A percentile compares a stretch with the other conserved stretches of the same genome.
These are phyloP conservation scores for Jacaranda mimosifolia DNA, from an alignment of 257 asterid species.

Conservation along the genomic window DNA sequence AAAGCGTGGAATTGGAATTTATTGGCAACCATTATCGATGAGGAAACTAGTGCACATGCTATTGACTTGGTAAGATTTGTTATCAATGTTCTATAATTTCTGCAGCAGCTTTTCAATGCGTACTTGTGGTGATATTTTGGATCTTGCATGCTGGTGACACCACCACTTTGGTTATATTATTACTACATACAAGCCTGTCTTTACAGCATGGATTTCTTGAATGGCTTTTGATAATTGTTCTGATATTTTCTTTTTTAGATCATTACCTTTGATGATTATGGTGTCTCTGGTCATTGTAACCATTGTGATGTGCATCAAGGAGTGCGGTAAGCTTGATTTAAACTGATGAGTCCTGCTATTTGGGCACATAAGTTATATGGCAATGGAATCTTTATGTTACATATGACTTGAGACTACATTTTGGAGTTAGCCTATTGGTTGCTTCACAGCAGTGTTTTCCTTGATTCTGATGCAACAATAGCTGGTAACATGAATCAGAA, in stretches of 20 bases:
- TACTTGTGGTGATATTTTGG: conserved; percentile 25
- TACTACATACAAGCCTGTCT: background rate
- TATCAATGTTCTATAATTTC: background rate
- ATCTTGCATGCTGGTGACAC: conserved; percentile 22
- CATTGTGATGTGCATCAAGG: conserved; percentile 58
- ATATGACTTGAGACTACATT: too few relatives aligned
- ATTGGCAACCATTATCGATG: conserved; percentile 60
- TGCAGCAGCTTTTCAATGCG: conserved; percentile 9
- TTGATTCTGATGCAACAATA: background rate
- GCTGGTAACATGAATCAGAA: background rate
- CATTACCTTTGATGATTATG: conserved; percentile 79
- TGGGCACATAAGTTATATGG: conserved; percentile 8
- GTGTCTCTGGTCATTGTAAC: conserved; percentile 92
- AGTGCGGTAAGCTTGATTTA: conserved; percentile 61
- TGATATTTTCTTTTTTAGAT: conserved; percentile 55
- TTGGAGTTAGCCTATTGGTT: too few relatives aligned
- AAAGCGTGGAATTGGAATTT: conserved; percentile 64
- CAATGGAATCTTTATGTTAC: background rate
- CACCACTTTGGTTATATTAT: background rate
- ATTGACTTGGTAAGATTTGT: conserved; percentile 69
- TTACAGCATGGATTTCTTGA: background rate
- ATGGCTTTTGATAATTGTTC: background rate
- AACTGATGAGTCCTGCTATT: conserved; percentile 8
- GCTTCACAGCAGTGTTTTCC: too few relatives aligned
- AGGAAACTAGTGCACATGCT: conserved; percentile 54